phyloP scores from a whole-genome alignment of 2,329 filamentous ascomycete genomes.

The Westerdykella aurantiaca region DNA sequence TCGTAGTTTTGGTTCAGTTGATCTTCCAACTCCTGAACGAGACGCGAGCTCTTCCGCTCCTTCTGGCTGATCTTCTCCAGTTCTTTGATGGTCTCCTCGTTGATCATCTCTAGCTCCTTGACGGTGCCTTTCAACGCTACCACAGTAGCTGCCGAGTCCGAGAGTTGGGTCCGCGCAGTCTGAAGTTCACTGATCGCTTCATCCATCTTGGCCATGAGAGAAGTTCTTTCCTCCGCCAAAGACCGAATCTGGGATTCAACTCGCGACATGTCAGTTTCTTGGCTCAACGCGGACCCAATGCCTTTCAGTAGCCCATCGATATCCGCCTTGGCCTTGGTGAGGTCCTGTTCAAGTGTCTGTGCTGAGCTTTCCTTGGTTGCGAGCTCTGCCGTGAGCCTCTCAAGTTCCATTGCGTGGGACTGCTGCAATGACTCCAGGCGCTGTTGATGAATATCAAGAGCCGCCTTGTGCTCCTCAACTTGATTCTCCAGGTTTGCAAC shows the following conservation, averaged over 20 bases:
- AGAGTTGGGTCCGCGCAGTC: slow-evolving; percentile 39
- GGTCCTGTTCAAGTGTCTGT: slow-evolving; percentile 49
- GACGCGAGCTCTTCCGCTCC: slow-evolving; percentile 85
- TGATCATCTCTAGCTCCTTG: slow-evolving; percentile 43
- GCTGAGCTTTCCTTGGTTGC: slow-evolving; percentile 26
- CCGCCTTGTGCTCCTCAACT: slow-evolving; percentile 51
- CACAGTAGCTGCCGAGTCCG: slow-evolving; percentile 35
- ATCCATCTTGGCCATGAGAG: slow-evolving; percentile 39
- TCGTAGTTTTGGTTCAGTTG: slow-evolving; percentile 94
- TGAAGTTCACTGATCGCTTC: slow-evolving; percentile 41
- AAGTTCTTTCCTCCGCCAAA: slow-evolving; percentile 43
- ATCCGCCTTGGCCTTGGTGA: slow-evolving; percentile 55
- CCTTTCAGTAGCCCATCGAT: slow-evolving; percentile 55
- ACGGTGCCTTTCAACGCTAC: slow-evolving; percentile 40
- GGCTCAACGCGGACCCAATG: slow-evolving; percentile 60
- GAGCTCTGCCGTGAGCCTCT: slow-evolving; percentile 34
- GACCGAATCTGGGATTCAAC: slow-evolving; percentile 41
- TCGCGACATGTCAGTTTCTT: slow-evolving; percentile 47
- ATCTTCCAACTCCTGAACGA: slow-evolving; percentile 94
- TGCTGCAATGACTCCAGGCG: slow-evolving; percentile 50
- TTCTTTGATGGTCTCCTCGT: slow-evolving; percentile 53
- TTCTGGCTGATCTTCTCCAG: slow-evolving; percentile 53
- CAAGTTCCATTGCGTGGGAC: slow-evolving; percentile 53
- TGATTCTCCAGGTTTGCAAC: slow-evolving; percentile 53
- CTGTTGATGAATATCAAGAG: slow-evolving; percentile 50